These are phyloP conservation scores for Vaccinium macrocarpon DNA, from an alignment of 148 eudicot species.

Conservation along the genomic window DNA sequence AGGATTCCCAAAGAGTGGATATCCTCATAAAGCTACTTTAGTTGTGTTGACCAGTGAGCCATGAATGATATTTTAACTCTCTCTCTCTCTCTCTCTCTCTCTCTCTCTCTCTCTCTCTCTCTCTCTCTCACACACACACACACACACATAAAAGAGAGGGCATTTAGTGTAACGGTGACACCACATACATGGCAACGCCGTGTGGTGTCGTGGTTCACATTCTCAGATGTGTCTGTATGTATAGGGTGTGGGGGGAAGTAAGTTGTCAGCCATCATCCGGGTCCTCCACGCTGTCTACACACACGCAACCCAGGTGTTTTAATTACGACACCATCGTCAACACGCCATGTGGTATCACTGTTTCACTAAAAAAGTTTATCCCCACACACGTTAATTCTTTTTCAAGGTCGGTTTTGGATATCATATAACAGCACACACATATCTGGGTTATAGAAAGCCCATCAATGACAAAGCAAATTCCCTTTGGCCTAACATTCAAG, in stretches of 20 bases:
- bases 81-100: not conserved
- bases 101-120: not conserved
- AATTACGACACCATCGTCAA: no score
- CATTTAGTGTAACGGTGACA: no score
- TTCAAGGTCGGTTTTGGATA: conserved; percentile 20
- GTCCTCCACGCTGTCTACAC: no score
- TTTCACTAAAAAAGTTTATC: no score
- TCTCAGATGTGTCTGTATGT: no score
- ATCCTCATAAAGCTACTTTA: conserved; percentile 30
- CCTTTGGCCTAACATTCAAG: conserved; percentile 18
- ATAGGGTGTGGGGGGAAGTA: no score
- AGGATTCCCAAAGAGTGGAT: conserved; percentile 35
- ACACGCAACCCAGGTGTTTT: no score
- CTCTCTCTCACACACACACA: not conserved
- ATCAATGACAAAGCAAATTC: conserved; percentile 17
- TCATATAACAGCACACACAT: conserved; percentile 16
- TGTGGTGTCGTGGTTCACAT: no score
- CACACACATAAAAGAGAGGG: no score
- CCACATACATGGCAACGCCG: no score
- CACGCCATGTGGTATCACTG: no score
- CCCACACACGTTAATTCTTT: not conserved
- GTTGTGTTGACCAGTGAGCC: conserved; percentile 22
- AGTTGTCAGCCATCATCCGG: no score
- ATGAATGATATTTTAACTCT: not conserved
- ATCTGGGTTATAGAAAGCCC: not conserved